Evolutionary conservation across 1,284 basidiomycete genomes (phyloP).

Genomic region (Microbotryum intermedium): DNA sequence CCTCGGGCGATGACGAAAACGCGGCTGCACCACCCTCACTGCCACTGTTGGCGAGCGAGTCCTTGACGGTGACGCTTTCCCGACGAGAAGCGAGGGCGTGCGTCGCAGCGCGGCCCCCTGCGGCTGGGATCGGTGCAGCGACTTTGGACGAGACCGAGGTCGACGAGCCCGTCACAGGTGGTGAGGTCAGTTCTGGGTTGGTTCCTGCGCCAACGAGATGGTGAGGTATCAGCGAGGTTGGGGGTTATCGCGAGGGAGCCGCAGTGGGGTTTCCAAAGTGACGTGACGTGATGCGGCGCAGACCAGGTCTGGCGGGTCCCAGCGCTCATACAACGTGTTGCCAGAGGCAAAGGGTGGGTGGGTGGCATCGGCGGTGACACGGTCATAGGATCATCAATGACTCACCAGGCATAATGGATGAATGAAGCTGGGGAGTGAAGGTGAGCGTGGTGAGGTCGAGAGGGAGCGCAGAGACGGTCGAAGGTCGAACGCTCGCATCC

Average conservation of each 20-base stretch:
- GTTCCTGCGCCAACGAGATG: constrained; percentile 13
- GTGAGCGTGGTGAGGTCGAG: no score
- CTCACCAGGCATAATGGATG: no score
- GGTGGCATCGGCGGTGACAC: not conserved
- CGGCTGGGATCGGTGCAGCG: constrained; percentile 6
- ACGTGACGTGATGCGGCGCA: not conserved
- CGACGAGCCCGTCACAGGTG: constrained; percentile 19
- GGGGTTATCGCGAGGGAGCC: not conserved
- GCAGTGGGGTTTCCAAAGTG: not conserved
- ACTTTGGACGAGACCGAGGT: constrained; percentile 22
- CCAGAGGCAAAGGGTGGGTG: not conserved
- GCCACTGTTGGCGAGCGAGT: not conserved
- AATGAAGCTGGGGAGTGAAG: no score
- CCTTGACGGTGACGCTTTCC: constrained; percentile 7
- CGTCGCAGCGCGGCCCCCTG: constrained; percentile 2
- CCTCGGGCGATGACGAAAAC: not conserved
- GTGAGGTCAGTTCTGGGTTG: constrained; percentile 22
- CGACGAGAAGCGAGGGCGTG: constrained; percentile 24
- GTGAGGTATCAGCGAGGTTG: not conserved
- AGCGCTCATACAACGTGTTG: not conserved
- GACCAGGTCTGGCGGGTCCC: not conserved
- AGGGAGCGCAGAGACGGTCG: no score
- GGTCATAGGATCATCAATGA: not conserved
- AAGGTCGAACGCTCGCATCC: no score
- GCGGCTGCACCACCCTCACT: not conserved